Conservation (phyloP, 2,329 filamentous ascomycete genomes). For the Akanthomyces dipterigenus region DNA sequence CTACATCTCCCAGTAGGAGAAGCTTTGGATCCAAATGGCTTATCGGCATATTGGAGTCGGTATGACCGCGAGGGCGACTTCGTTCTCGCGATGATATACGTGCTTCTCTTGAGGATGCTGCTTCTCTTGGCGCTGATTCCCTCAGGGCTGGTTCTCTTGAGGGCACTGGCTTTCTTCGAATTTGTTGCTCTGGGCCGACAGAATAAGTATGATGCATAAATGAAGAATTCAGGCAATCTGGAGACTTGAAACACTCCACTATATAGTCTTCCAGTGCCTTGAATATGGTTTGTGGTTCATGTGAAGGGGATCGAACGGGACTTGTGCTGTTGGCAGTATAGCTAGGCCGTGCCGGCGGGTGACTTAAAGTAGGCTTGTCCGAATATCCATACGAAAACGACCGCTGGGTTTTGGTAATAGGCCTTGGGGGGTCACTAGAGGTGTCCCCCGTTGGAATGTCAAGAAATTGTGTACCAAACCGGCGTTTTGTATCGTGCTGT, state of each 20-base stretch:
- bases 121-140: constrained; percentile 16
- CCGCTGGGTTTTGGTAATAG: constrained; percentile 15
- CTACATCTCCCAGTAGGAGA: constrained; percentile 65
- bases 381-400: constrained; percentile 42
- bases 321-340: constrained; percentile 8
- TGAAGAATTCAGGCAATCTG: constrained; percentile 67
- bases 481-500: not conserved
- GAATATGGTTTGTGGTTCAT: constrained; percentile 57
- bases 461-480: constrained; percentile 6
- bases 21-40: constrained; percentile 66
- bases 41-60: constrained; percentile 24
- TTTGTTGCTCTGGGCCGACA: constrained; percentile 12
- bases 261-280: constrained; percentile 73
- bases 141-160: constrained; percentile 30
- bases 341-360: not conserved
- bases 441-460: not conserved
- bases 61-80: constrained; percentile 14
- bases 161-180: constrained; percentile 22
- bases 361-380: constrained; percentile 27
- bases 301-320: constrained; percentile 14
- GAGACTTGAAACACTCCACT: constrained; percentile 58
- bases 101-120: constrained; percentile 24
- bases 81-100: constrained; percentile 26
- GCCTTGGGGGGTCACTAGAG: not conserved
- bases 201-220: constrained; percentile 42